Base-by-base conservation (phyloP, 2,329 filamentous ascomycete genomes). In the Epichloe uncinata region DNA sequence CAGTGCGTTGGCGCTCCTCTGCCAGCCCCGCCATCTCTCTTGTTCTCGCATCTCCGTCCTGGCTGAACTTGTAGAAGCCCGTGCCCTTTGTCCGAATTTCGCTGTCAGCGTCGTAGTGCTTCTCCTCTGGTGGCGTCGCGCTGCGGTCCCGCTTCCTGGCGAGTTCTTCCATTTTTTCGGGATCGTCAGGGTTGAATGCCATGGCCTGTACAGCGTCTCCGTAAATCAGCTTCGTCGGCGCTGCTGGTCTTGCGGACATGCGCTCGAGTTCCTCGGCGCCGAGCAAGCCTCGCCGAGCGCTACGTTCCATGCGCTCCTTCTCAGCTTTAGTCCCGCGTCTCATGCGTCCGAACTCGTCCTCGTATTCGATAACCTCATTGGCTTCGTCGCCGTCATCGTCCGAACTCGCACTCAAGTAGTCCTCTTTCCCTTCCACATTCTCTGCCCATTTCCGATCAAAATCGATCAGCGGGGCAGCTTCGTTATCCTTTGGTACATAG, bases 371-470 rank as follows among this genome's bases (percentile, higher is more conserved):
- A n/a, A 86, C 66, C 49, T 89, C 84, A 26, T 74, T 71, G 42
- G 70, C 69, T 57, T 65, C 69, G 13, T 71, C 70, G 2, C 64
- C 63, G n/a, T 66, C 66, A 1, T 69, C 66, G 6, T 69, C 62
- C 9, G 63, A 63, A 50, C 61, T 66, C 41, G 60, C 60, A 6
- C 55, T 61, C n/a, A 68, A 82, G 54, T 86, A 80, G 56, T 87
- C 81, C 38, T 79, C 73, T n/a, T 64, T 62, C 22, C 64, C 59
- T 53, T 63, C 84, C 49, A 81, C 72, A 22, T 72, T 70, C 61
- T 95, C 87, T 0, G 85, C 88, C 90, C 93, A 97, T 69, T 97
- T 98, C 53, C 84, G 77, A 67, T 97, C 93, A 66, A 98, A 98
- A 69, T 98, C 91, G 3, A 98, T 84, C 26, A 95, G 77, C 22